A percentile compares a stretch with the other conserved stretches of the same genome.
Conservation (phyloP, 75 land plant genomes). For the Adiantum capillusveneris region DNA sequence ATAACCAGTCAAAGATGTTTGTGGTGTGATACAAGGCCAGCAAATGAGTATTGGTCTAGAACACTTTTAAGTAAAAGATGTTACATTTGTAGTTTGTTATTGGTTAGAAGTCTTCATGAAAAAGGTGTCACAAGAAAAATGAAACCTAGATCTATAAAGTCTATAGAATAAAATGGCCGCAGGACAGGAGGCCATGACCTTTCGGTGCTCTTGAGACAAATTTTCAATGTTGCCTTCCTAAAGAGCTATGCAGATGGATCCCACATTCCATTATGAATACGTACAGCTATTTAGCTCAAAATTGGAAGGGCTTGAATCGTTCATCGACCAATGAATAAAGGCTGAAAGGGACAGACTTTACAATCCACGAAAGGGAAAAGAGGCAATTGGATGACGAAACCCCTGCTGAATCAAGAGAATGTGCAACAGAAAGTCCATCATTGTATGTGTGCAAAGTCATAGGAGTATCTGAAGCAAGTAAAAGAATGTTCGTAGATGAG, state of each 20-base stretch:
- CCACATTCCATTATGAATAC: slow-evolving; percentile 59
- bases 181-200: slow-evolving; percentile 50
- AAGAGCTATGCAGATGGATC: slow-evolving; percentile 82
- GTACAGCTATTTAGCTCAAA: slow-evolving; percentile 69
- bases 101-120: too few species aligned
- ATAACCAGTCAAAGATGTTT: neutral
- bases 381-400: too few species aligned
- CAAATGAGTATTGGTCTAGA: slow-evolving; percentile 86
- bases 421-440: too few species aligned
- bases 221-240: neutral
- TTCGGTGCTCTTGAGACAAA: neutral
- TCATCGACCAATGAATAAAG: too few species aligned
- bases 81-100: slow-evolving; percentile 55
- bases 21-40: too few species aligned
- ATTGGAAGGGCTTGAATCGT: too few species aligned
- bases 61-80: slow-evolving; percentile 68
- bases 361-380: too few species aligned
- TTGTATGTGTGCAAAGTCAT: too few species aligned
- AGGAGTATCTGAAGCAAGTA: too few species aligned
- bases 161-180: slow-evolving; percentile 70
- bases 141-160: slow-evolving; percentile 48
- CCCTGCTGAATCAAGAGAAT: too few species aligned
- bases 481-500: too few species aligned
- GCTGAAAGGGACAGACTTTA: too few species aligned
- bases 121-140: slow-evolving; percentile 61